Evolutionary conservation across 129 eudicot species (phyloP), one percentile per base, ranked within the genome.

Genomic region (Ambrosia trifida): DNA sequence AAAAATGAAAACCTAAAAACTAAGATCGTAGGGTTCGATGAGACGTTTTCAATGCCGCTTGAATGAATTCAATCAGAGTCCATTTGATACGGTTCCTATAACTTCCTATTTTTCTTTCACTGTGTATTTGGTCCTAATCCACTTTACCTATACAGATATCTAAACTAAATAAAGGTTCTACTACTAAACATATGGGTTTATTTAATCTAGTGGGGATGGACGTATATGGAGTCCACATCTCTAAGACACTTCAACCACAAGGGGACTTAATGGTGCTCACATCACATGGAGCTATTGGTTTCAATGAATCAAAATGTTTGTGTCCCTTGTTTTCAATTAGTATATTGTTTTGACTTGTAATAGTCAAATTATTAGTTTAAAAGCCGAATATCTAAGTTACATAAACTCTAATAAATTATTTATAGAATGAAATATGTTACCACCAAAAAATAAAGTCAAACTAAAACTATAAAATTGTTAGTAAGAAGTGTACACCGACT

Each of bases 241-340:
- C 24, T 30, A 73, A 73, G 70, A 75, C 73, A 75, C 79, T 75
- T 74, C 79, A 68, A 67, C 68, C 35, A 13, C 58, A 76, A 68
- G 79, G 80, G 68, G 45, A 76, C 80, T 76, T 67, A 68, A 67
- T 76, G 80, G 74, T 57, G 60, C 68, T 76, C 80, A 76, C 80
- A 67, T 76, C 80, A 76, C 74, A 76, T 56, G 74, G 20, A 17
- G 49, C 63, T 73, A 62, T 61, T 44, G 45, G 73, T 75, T 75
- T 75, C 73, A 66, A 43, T 75, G 62, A 41, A 66, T 3, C 68
- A 1, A 65, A 60, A 68, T 67, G 62, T 67, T 66, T 68, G 62
- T 56, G 80, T 57, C 61, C 57, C 59, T 67, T 18, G 11, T 44
- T 64, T 59, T 36, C 33, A 43, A 66, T 41, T 56, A 0, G 31